Conservation (phyloP, 2,329 filamentous ascomycete species). For the Claviceps arundinis region DNA sequence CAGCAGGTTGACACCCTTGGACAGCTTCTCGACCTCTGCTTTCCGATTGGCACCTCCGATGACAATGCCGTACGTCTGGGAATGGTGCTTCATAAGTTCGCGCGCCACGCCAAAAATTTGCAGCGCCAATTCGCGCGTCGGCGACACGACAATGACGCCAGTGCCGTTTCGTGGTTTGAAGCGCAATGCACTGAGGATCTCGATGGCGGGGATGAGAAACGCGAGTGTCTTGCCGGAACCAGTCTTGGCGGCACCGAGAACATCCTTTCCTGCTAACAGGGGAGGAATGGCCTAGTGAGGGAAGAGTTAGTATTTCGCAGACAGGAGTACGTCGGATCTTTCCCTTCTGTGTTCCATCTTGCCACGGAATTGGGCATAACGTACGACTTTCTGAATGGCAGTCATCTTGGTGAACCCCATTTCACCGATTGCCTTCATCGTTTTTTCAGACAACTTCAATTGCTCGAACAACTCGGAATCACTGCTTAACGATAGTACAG, state of each 20-base stretch:
- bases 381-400: conserved; percentile 64
- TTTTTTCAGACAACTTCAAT: conserved; percentile 76
- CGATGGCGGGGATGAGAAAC: conserved; percentile 86
- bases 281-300: conserved; percentile 57
- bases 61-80: conserved; percentile 88
- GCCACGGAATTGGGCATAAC: conserved; percentile 3
- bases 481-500: conserved; percentile 41
- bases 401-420: conserved; percentile 97
- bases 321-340: not conserved
- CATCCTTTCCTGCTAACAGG: conserved; percentile 76
- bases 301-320: not conserved
- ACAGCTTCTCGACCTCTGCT: conserved; percentile 86
- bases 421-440: conserved; percentile 70
- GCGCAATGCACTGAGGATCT: conserved; percentile 77
- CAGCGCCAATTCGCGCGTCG: conserved; percentile 83
- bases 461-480: conserved; percentile 64
- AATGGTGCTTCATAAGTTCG: conserved; percentile 86
- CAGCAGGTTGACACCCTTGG: conserved; percentile 85
- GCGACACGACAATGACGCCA: conserved; percentile 83
- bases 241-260: conserved; percentile 90
- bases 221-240: conserved; percentile 91
- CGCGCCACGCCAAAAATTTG: conserved; percentile 94
- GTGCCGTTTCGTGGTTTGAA: conserved; percentile 94
- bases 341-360: not conserved
- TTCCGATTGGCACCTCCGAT: conserved; percentile 88